phyloP scores from a whole-genome alignment of 306 rosid genomes.

The Arachis hypogaea region DNA sequence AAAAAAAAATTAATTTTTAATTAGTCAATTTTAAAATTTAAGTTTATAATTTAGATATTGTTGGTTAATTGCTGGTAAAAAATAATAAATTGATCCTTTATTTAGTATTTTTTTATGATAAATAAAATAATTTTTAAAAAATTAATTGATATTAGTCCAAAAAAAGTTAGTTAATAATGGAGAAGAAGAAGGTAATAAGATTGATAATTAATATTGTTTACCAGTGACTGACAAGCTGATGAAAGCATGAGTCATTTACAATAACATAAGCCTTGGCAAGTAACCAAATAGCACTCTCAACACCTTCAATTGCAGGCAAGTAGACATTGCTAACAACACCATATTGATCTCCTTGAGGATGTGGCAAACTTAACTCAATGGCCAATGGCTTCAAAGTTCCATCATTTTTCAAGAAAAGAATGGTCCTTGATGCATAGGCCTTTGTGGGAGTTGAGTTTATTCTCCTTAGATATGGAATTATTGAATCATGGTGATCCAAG shows the following conservation, averaged over 20 bases:
- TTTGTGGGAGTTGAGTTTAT: slow-evolving; percentile 50
- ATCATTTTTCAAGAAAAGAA: slow-evolving; percentile 56
- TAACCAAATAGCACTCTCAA: slow-evolving; percentile 50
- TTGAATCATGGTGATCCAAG: slow-evolving; percentile 61
- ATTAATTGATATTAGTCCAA: too few species aligned
- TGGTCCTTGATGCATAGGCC: slow-evolving; percentile 55
- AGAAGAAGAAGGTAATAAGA: too few species aligned
- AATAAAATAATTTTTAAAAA: too few species aligned
- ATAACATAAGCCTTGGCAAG: slow-evolving; percentile 61
- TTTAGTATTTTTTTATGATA: too few species aligned
- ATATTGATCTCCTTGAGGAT: slow-evolving; percentile 52
- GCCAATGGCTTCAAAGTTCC: slow-evolving; percentile 63
- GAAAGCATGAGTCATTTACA: slow-evolving; percentile 57
- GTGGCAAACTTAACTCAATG: slow-evolving; percentile 56
- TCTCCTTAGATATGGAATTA: slow-evolving; percentile 52
- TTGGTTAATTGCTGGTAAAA: too few species aligned
- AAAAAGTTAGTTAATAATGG: too few species aligned
- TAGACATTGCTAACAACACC: slow-evolving; percentile 54
- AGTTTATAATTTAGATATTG: too few species aligned
- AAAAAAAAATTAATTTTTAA: too few species aligned
- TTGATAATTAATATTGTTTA: neutral
- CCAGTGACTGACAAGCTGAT: slow-evolving; percentile 62
- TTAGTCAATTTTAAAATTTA: too few species aligned
- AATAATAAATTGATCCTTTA: too few species aligned
- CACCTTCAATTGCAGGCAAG: slow-evolving; percentile 55